These are phyloP conservation scores for Suhomyces tanzawaensis DNA, from an alignment of 805 yeast genomes.

Conservation along the genomic window DNA sequence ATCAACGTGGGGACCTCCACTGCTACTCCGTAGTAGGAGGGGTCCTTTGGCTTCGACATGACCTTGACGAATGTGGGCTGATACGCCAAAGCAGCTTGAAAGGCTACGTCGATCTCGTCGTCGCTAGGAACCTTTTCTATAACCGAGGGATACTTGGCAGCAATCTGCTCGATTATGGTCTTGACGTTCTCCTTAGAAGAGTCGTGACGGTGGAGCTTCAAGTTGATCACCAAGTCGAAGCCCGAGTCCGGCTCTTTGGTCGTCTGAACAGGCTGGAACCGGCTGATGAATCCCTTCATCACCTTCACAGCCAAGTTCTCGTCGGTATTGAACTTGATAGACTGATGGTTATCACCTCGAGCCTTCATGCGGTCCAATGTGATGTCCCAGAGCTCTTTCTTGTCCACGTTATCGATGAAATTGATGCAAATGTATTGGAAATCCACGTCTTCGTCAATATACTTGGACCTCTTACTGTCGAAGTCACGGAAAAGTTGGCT, in stretches of 20 bases:
- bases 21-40: constrained; percentile 47
- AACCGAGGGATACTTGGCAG: constrained; percentile 43
- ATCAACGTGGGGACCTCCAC: constrained; percentile 16
- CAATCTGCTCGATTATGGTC: constrained; percentile 22
- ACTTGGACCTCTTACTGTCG: constrained; percentile 38
- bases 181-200: constrained; percentile 17
- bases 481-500: constrained; percentile 58
- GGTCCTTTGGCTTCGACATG: constrained; percentile 17
- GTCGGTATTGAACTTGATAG: constrained; percentile 59
- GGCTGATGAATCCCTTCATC: constrained; percentile 67
- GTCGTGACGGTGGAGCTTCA: constrained; percentile 37
- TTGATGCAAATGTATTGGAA: constrained; percentile 66
- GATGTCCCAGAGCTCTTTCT: constrained; percentile 41
- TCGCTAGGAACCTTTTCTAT: constrained; percentile 23
- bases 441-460: constrained; percentile 35
- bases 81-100: constrained; percentile 50
- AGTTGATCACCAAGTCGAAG: constrained; percentile 65
- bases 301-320: constrained; percentile 53
- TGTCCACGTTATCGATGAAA: constrained; percentile 43
- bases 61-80: constrained; percentile 49
- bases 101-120: constrained; percentile 44
- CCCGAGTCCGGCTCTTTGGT: constrained; percentile 53
- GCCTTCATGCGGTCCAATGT: constrained; percentile 58
- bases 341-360: constrained; percentile 88
- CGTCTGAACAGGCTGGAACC: constrained; percentile 61